These are phyloP conservation scores for Gossypium arboreum DNA, from an alignment of 345 rosid genomes.

Conservation along the genomic window DNA sequence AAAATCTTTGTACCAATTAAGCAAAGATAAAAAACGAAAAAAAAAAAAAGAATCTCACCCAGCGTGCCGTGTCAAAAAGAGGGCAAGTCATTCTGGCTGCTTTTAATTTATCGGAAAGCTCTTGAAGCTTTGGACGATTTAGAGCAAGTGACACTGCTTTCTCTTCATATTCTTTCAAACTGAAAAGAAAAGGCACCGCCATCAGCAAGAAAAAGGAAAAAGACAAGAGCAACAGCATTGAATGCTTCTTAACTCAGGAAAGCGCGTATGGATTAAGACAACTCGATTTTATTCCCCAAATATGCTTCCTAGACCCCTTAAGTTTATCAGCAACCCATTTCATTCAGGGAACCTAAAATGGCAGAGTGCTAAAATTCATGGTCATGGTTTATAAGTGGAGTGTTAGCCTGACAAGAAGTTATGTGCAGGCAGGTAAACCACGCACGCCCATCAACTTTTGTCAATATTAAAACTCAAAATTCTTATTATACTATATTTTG, in stretches of 20 bases:
- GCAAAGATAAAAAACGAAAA: background rate
- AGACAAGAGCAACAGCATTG: background rate
- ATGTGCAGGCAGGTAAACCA: background rate
- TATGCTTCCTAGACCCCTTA: background rate
- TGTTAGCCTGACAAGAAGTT: background rate
- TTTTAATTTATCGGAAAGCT: conserved; percentile 55
- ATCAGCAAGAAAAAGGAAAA: background rate
- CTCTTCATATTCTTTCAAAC: conserved; percentile 90
- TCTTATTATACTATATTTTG: background rate
- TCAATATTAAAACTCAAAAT: background rate
- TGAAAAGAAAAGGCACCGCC: conserved; percentile 17
- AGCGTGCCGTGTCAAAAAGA: conserved; percentile 84
- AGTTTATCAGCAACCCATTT: background rate
- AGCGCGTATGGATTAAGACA: background rate
- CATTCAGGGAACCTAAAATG: background rate
- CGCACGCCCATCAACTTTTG: background rate
- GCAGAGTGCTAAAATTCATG: background rate
- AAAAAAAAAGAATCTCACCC: conserved; percentile 50
- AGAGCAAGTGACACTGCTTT: conserved; percentile 77
- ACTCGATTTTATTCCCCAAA: background rate
- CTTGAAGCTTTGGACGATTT: conserved; percentile 63
- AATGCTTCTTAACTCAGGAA: background rate
- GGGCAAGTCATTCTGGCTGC: conserved; percentile 75
- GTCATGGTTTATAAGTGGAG: background rate
- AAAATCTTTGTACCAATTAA: no score